phyloP scores from a whole-genome alignment of 306 rosid genomes.

The Vigna unguiculata region DNA sequence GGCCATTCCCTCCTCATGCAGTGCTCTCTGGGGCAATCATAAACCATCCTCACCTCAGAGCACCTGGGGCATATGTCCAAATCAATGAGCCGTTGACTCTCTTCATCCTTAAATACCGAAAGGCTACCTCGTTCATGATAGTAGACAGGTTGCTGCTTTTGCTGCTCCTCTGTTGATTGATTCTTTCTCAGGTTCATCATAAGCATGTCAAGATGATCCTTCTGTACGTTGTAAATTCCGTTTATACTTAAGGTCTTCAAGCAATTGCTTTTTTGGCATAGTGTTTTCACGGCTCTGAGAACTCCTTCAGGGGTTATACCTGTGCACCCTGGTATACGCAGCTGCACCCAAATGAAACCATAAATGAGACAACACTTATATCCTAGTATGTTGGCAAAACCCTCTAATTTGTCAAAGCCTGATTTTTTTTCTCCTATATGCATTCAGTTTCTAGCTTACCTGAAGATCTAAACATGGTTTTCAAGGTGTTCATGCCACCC shows the following conservation, averaged over 20 bases:
- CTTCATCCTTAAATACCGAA: slow-evolving; percentile 24
- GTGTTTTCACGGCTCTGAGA: slow-evolving; percentile 59
- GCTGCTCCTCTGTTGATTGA: slow-evolving; percentile 37
- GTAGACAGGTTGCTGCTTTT: slow-evolving; percentile 46
- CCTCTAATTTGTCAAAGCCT: background rate
- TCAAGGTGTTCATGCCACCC: slow-evolving; percentile 1
- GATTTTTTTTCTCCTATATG: background rate
- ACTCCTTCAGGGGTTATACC: slow-evolving; percentile 80
- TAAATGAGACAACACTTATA: slow-evolving; percentile 30
- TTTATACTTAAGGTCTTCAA: slow-evolving; percentile 63
- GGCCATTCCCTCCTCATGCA: slow-evolving; percentile 56
- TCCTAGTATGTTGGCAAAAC: background rate
- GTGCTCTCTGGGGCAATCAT: slow-evolving; percentile 65
- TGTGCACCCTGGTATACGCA: slow-evolving; percentile 77
- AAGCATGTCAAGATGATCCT: slow-evolving; percentile 64
- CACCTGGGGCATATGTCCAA: slow-evolving; percentile 75
- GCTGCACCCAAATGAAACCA: slow-evolving; percentile 59
- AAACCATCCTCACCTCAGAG: slow-evolving; percentile 59
- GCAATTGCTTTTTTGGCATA: slow-evolving; percentile 59
- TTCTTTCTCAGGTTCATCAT: slow-evolving; percentile 46
- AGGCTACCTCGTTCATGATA: slow-evolving; percentile 44
- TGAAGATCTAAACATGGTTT: slow-evolving; percentile 13
- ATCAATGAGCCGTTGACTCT: slow-evolving; percentile 52
- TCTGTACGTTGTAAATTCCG: slow-evolving; percentile 69
- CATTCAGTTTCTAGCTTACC: background rate